These are phyloP conservation scores for Saccharata proteae DNA, from an alignment of 2,329 filamentous ascomycete genomes.

Conservation along the genomic window DNA sequence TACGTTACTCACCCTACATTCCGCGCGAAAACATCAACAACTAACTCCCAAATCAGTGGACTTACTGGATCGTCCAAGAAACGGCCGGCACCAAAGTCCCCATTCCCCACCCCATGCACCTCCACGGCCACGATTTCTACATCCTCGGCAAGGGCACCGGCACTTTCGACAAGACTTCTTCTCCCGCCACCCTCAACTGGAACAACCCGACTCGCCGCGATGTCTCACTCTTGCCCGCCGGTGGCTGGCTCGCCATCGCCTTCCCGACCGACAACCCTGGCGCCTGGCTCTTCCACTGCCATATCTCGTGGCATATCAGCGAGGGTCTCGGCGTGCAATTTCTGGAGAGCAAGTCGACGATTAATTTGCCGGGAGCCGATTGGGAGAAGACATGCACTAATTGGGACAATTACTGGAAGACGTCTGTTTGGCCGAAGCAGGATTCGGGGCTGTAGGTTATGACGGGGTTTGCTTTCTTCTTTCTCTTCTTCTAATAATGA, in stretches of 20 bases:
- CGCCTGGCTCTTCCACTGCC: slow-evolving; percentile 18
- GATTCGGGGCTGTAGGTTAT: slow-evolving; percentile 20
- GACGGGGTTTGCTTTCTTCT: slow-evolving; percentile 11
- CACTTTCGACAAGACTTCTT: slow-evolving; percentile 15
- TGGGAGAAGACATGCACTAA: slow-evolving; percentile 19
- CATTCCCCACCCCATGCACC: slow-evolving; percentile 19
- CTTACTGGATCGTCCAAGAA: slow-evolving; percentile 33
- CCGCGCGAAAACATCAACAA: not conserved
- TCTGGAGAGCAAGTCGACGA: slow-evolving; percentile 30
- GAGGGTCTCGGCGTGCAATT: slow-evolving; percentile 46
- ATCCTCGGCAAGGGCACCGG: slow-evolving; percentile 20
- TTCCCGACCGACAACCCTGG: slow-evolving; percentile 39
- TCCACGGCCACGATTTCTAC: slow-evolving; percentile 22
- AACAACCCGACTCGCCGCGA: slow-evolving; percentile 20
- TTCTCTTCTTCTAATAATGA: slow-evolving; percentile 17
- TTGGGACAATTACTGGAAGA: slow-evolving; percentile 22
- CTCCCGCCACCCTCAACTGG: slow-evolving; percentile 18
- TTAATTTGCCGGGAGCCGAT: slow-evolving; percentile 15
- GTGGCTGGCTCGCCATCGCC: slow-evolving; percentile 35
- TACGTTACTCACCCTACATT: slow-evolving; percentile 6
- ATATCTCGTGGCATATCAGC: slow-evolving; percentile 44
- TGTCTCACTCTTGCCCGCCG: slow-evolving; percentile 16
- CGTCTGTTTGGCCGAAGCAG: slow-evolving; percentile 15
- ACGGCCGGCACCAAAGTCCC: slow-evolving; percentile 15
- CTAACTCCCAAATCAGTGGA: slow-evolving; percentile 19